Evolutionary conservation across 2,329 filamentous ascomycete species (phyloP).

Genomic region (Zalaria sp.): DNA sequence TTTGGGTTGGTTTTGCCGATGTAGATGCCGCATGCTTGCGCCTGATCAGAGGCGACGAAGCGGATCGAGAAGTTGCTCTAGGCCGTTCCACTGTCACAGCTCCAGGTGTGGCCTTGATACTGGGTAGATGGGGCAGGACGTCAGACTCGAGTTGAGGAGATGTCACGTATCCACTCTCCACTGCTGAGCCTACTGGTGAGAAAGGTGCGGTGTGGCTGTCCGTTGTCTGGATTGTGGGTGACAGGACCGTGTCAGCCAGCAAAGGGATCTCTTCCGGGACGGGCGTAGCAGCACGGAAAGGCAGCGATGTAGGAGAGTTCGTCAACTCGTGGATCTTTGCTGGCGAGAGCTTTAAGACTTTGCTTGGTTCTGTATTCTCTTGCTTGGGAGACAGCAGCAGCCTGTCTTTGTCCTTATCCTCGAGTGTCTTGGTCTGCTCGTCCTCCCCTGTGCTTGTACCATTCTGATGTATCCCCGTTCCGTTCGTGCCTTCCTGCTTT

Average conservation of each 20-base stretch:
- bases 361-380: conserved; percentile 12
- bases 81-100: not conserved
- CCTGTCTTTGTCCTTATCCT: not conserved
- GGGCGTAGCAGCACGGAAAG: conserved; percentile 28
- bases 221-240: not conserved
- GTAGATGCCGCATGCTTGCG: conserved; percentile 20
- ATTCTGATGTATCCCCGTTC: too few species aligned
- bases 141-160: not conserved
- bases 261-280: conserved; percentile 20
- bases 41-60: conserved; percentile 22
- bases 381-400: not conserved
- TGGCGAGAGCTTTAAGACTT: conserved; percentile 37
- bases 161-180: not conserved
- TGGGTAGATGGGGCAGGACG: conserved; percentile 14
- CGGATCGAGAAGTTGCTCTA: conserved; percentile 13
- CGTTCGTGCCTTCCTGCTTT: too few species aligned
- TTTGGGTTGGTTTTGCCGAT: conserved; percentile 5
- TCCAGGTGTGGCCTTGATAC: conserved; percentile 12
- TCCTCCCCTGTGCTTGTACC: not conserved
- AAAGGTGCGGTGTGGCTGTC: not conserved
- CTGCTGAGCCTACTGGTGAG: not conserved
- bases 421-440: not conserved
- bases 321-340: conserved; percentile 41
- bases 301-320: conserved; percentile 39
- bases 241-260: conserved; percentile 7